Conservation (phyloP, 495 filamentous ascomycete genomes). For the Choiromyces venosus region DNA sequence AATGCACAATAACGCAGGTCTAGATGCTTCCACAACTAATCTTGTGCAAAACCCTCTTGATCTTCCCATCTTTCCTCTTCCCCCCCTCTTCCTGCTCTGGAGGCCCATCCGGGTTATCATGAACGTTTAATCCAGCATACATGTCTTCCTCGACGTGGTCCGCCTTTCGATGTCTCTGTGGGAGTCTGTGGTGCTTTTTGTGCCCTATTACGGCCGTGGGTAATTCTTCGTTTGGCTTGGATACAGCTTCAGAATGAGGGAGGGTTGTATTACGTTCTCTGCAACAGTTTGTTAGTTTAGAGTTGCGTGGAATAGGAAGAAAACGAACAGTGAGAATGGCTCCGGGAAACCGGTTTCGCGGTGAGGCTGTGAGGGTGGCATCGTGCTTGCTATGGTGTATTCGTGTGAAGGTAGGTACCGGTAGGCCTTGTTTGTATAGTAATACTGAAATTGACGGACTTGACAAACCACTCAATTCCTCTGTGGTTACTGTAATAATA, state of each 20-base stretch:
- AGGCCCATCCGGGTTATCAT: slow-evolving; percentile 20
- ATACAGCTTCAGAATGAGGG: slow-evolving; percentile 28
- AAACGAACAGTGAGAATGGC: slow-evolving; percentile 24
- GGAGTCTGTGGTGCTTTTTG: slow-evolving; percentile 10
- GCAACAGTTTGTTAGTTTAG: not conserved
- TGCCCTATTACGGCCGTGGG: slow-evolving; percentile 10
- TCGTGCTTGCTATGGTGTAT: not conserved
- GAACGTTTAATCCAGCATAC: slow-evolving; percentile 27
- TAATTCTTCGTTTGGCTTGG: slow-evolving; percentile 19
- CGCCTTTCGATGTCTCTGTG: slow-evolving; percentile 11
- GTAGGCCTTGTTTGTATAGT: not conserved
- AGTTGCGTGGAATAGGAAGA: not conserved
- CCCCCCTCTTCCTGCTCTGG: slow-evolving; percentile 4
- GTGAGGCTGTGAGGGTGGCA: not conserved
- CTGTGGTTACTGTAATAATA: not conserved
- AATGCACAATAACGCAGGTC: not conserved
- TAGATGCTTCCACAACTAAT: slow-evolving; percentile 32
- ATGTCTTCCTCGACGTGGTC: slow-evolving; percentile 23
- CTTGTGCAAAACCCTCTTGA: slow-evolving; percentile 34
- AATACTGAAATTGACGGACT: not conserved
- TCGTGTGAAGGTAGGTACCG: not conserved
- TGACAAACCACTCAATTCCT: not conserved
- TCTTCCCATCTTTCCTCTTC: slow-evolving; percentile 6
- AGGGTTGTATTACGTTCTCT: slow-evolving; percentile 33
- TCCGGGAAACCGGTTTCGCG: slow-evolving; percentile 36